Conservation (phyloP, 129 eudicot genomes). For the Centaurea solstitialis region DNA sequence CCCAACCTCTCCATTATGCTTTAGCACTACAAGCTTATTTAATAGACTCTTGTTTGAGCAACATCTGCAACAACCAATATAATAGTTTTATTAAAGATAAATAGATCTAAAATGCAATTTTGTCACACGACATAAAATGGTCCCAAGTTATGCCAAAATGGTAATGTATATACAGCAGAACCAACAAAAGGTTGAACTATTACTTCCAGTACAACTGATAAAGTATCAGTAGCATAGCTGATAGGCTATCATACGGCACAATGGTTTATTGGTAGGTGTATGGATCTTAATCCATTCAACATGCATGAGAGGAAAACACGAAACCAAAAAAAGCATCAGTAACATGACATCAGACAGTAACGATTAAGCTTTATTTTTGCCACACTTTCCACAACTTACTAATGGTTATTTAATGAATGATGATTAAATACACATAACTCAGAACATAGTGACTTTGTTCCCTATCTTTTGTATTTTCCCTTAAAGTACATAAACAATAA, state of each 20-base stretch:
- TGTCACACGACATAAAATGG: neutral
- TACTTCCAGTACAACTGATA: neutral
- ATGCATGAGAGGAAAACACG: constrained; percentile 30
- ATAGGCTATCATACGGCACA: constrained; percentile 80
- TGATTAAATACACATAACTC: neutral
- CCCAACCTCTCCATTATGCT: constrained; percentile 99
- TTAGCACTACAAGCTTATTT: constrained; percentile 96
- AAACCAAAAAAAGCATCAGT: neutral
- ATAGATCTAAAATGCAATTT: constrained; percentile 14
- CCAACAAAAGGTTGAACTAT: neutral
- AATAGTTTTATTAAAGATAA: neutral
- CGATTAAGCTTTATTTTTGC: neutral
- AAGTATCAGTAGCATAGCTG: constrained; percentile 32
- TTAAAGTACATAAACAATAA: constrained; percentile 9
- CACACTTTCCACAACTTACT: constrained; percentile 5
- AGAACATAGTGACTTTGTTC: neutral
- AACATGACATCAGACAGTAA: constrained; percentile 10
- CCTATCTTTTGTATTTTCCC: neutral
- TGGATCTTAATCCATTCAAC: constrained; percentile 99
- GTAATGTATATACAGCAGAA: neutral
- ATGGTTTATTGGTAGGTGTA: constrained; percentile 96
- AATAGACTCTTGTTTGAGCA: constrained; percentile 70
- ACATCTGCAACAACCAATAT: constrained; percentile 49
- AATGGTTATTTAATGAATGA: neutral
- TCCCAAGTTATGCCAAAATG: neutral